A percentile compares a stretch with the other conserved stretches of the same genome.
These are phyloP conservation scores for Rhizopogon sp. DNA, from an alignment of 768 basidiomycete species.

Conservation along the genomic window DNA sequence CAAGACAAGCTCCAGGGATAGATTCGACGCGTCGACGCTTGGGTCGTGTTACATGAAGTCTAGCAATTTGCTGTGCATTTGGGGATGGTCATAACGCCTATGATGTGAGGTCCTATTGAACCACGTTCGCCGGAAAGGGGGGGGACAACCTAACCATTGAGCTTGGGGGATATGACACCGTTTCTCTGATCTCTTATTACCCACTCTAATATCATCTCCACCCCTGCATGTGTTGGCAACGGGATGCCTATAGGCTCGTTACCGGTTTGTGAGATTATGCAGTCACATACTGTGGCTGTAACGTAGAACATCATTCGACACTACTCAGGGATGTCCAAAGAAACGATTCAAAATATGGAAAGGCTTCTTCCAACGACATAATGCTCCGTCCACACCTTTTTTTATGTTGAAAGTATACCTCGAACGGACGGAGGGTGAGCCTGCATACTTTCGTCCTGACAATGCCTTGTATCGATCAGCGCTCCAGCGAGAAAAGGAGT, in stretches of 20 bases:
- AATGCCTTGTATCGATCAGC: background rate
- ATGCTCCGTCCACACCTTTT: too few relatives aligned
- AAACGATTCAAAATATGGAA: too few relatives aligned
- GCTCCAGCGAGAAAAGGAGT: background rate
- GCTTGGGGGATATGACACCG: too few relatives aligned
- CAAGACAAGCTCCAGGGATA: constrained; percentile 70
- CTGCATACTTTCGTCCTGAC: background rate
- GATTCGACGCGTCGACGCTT: constrained; percentile 28
- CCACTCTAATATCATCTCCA: too few relatives aligned
- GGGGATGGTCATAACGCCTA: constrained; percentile 85
- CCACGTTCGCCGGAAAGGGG: too few relatives aligned
- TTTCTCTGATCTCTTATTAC: too few relatives aligned
- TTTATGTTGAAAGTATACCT: background rate
- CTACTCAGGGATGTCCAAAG: too few relatives aligned
- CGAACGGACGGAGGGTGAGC: background rate
- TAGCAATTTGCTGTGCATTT: constrained; percentile 90
- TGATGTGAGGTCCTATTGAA: constrained; percentile 38
- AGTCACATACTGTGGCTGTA: background rate
- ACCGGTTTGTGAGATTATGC: background rate
- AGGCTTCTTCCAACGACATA: too few relatives aligned
- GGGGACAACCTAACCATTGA: too few relatives aligned
- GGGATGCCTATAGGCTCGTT: too few relatives aligned
- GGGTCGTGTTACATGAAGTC: constrained; percentile 86
- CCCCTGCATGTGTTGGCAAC: too few relatives aligned
- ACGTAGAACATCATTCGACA: background rate